These are phyloP conservation scores for Lenwebbia sp. DNA, from an alignment of 345 rosid species.

Conservation along the genomic window DNA sequence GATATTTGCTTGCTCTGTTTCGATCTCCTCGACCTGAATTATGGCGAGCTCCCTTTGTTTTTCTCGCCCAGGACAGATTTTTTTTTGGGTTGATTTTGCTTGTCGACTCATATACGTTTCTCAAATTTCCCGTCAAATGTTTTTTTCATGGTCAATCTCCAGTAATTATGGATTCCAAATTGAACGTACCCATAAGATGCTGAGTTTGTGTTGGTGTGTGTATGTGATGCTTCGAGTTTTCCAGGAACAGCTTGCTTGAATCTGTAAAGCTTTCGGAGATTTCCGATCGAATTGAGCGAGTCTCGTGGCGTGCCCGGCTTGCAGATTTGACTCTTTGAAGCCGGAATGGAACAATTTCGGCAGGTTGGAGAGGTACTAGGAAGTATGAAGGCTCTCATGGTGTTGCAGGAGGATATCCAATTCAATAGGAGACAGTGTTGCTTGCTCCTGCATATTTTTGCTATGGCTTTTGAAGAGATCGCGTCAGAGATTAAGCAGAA, in stretches of 20 bases:
- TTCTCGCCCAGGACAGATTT: neutral
- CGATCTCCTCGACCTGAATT: neutral
- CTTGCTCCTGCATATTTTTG: conserved; percentile 47
- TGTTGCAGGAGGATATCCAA: conserved; percentile 61
- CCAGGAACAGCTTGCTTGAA: neutral
- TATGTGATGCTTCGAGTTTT: neutral
- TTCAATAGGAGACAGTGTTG: conserved; percentile 76
- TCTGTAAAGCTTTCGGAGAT: neutral
- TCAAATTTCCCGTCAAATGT: neutral
- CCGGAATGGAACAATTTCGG: conserved; percentile 67
- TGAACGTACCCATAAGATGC: neutral
- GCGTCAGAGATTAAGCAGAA: conserved; percentile 65
- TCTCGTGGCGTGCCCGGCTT: neutral
- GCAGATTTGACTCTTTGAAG: neutral
- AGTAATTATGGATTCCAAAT: neutral
- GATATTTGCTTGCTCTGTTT: neutral
- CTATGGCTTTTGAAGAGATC: conserved; percentile 46
- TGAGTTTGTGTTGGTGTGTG: neutral
- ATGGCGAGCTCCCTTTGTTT: neutral
- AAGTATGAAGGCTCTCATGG: conserved; percentile 79
- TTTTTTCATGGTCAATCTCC: neutral
- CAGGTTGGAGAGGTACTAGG: conserved; percentile 90
- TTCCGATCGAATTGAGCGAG: neutral
- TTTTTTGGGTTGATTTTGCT: neutral
- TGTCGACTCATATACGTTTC: neutral